Percentiles rank a stretch among this genome's conserved stretches.
Evolutionary conservation across 2,329 filamentous ascomycete genomes (phyloP).

Genomic region (Trichoderma hamatum): DNA sequence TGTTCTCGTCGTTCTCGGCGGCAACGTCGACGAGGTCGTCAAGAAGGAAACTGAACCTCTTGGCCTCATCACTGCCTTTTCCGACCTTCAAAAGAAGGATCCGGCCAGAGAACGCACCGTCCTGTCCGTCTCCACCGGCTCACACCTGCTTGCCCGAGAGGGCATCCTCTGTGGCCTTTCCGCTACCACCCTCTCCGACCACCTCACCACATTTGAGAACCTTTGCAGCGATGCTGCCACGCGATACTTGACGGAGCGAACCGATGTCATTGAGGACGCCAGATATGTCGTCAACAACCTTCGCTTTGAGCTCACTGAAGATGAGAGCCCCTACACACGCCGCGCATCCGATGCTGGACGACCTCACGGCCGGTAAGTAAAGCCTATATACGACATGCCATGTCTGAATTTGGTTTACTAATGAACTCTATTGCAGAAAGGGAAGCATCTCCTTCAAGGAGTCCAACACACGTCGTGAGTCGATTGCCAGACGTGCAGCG

Average conservation of each 20-base stretch:
- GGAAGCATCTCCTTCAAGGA: conserved; percentile 81
- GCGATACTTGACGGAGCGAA: conserved; percentile 72
- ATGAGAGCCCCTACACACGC: conserved; percentile 82
- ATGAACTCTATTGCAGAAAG: conserved; percentile 58
- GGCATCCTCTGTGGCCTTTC: conserved; percentile 78
- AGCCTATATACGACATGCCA: too few species aligned
- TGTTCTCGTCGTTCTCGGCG: conserved; percentile 76
- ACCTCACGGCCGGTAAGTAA: conserved; percentile 61
- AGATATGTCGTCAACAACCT: conserved; percentile 91
- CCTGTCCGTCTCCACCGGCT: conserved; percentile 77
- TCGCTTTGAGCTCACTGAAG: conserved; percentile 80
- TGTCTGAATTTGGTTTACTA: background rate
- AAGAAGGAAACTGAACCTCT: conserved; percentile 71
- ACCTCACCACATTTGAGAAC: conserved; percentile 78
- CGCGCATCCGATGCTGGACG: conserved; percentile 70
- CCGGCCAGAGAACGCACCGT: conserved; percentile 79
- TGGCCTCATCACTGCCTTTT: conserved; percentile 72
- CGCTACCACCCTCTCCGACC: conserved; percentile 82
- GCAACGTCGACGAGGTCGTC: conserved; percentile 65
- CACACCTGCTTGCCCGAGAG: conserved; percentile 74
- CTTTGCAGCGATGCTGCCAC: conserved; percentile 74
- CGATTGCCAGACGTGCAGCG: conserved; percentile 74
- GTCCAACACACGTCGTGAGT: conserved; percentile 75
- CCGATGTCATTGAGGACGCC: conserved; percentile 78
- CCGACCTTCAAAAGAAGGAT: conserved; percentile 78